Percentiles rank a stretch among this genome's conserved stretches.
phyloP scores from a whole-genome alignment of 75 land plant species.

The Adiantum capillusveneris region DNA sequence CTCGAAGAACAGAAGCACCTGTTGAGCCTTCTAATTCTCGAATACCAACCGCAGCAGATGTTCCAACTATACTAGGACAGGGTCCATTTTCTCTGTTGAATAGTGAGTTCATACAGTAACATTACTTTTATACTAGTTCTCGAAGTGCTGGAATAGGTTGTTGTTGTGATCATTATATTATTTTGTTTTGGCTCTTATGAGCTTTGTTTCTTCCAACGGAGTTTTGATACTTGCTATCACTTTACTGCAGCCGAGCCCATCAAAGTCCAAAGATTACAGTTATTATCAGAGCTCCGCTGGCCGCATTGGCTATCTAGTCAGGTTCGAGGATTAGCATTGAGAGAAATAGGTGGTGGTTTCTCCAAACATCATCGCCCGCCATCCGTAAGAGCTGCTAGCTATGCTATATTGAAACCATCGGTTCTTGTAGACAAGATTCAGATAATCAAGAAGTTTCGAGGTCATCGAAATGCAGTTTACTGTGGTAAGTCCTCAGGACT shows the following conservation, averaged over 20 bases:
- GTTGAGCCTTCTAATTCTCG: constrained; percentile 25
- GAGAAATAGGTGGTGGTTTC: constrained; percentile 97
- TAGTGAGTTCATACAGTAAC: constrained; percentile 45
- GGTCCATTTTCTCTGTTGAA: constrained; percentile 77
- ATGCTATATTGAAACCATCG: constrained; percentile 89
- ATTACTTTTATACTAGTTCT: too few species aligned
- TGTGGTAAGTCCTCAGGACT: too few species aligned
- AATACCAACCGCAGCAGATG: constrained; percentile 69
- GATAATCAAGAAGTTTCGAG: constrained; percentile 68
- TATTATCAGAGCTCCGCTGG: constrained; percentile 70
- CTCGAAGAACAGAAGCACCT: constrained; percentile 23
- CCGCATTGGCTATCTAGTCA: constrained; percentile 89
- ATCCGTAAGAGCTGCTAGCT: constrained; percentile 75
- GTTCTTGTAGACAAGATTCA: constrained; percentile 81
- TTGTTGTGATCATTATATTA: too few species aligned
- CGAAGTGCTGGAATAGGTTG: too few species aligned
- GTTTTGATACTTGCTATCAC: too few species aligned
- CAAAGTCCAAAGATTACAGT: not conserved
- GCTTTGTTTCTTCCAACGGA: too few species aligned
- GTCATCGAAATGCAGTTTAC: constrained; percentile 92
- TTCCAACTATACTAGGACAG: constrained; percentile 78
- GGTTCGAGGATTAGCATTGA: constrained; percentile 71
- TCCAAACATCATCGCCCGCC: constrained; percentile 85
- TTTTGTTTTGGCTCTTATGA: too few species aligned
- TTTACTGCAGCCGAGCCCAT: constrained; percentile 47